These are phyloP conservation scores for Spiraea crenata DNA, from an alignment of 331 rosid genomes.

Conservation along the genomic window DNA sequence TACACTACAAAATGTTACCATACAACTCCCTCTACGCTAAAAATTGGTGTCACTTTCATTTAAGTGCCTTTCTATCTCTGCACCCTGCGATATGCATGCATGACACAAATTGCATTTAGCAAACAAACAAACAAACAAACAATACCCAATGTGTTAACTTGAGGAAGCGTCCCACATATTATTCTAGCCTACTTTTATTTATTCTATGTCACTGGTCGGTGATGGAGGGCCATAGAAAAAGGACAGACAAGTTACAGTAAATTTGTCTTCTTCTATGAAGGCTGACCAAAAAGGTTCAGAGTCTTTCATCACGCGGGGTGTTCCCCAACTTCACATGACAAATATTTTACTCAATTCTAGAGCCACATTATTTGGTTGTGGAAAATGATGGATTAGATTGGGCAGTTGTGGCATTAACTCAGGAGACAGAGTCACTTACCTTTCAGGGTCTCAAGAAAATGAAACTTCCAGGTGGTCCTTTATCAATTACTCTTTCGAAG, in stretches of 20 bases:
- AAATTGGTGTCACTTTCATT: conserved; percentile 3
- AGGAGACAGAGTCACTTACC: background rate
- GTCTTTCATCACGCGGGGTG: conserved; percentile 1
- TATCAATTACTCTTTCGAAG: too few relatives aligned
- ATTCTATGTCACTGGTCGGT: conserved; percentile 24
- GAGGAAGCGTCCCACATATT: conserved; percentile 30
- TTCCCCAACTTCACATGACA: conserved; percentile 4
- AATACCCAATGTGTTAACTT: too few relatives aligned
- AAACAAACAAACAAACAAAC: background rate
- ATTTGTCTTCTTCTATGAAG: conserved; percentile 23
- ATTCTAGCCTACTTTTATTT: conserved; percentile 3
- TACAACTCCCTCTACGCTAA: background rate
- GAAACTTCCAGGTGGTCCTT: background rate
- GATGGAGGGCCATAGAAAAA: conserved; percentile 23
- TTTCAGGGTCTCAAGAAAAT: background rate
- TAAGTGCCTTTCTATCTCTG: conserved; percentile 7
- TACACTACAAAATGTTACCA: too few relatives aligned
- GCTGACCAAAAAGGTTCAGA: background rate
- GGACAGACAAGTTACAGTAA: conserved; percentile 35
- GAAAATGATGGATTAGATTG: background rate
- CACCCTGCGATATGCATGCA: background rate
- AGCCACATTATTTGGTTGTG: conserved; percentile 2
- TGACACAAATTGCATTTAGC: conserved; percentile 11
- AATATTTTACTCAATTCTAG: background rate
- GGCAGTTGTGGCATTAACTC: conserved; percentile 9